Evolutionary conservation across 495 filamentous ascomycete genomes (phyloP), one percentile per base, ranked within the genome.

Genomic region (Annulohypoxylon maeteangense): DNA sequence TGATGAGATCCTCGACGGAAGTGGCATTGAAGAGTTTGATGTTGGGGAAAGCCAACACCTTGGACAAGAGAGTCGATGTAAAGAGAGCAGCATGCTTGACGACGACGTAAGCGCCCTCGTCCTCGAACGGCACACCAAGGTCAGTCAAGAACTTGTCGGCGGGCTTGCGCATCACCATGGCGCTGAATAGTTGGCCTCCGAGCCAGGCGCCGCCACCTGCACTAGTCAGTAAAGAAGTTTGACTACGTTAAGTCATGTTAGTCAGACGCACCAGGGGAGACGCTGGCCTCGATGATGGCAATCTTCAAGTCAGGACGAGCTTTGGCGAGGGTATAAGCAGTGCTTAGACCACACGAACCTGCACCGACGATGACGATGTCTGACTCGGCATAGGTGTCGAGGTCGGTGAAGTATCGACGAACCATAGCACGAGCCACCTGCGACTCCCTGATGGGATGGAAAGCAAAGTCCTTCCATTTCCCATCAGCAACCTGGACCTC

Each of bases 11-110:
- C 81, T 97, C 93, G 40, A 97, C 93, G 23, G 89, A 83, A 42
- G 93, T 97, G 45, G 93, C 93, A 75, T 97, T 97, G 88, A 97
- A 97, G 71, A 97, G 88, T 87, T 97, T 97, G 79, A 97, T 87
- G 81, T 97, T 97, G 62, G 91, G 91, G 85, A 93, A 92, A 22
- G 84, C 70, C 38, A 97, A 83, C 14, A 97, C 93, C 79, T 89
- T 90, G 62, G 89, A 90, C 73, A 97, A 79, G 59, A 97, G 84
- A 16, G 93, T 96, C 60, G 90, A 92, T 25, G 93, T 97, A 83
- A 97, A 96, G 55, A 95, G 87, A 5, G 93, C 92, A 16, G 93
- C 93, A 81, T 97, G 93, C 87, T 94, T 96, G 76, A 97, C 93
- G 1, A 96, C 92, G 20, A 97, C 92, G 77, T 91, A 93, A 81